These are phyloP conservation scores for Hibiscus trionum DNA, from an alignment of 345 rosid species.

Conservation along the genomic window DNA sequence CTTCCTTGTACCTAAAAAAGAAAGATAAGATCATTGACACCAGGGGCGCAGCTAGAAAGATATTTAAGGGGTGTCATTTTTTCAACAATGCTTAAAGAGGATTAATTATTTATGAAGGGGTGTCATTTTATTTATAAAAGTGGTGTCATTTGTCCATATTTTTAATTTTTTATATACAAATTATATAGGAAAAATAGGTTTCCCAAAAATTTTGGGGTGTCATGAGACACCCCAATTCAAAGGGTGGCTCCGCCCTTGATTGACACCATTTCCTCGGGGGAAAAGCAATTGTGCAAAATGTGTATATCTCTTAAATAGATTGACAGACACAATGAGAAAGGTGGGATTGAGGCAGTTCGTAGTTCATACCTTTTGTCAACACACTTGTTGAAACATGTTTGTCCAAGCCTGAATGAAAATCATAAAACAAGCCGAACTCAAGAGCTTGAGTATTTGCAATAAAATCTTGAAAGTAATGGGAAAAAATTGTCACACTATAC, in stretches of 20 bases:
- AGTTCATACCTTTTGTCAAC: conserved; percentile 76
- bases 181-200: too few species aligned
- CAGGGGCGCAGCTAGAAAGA: too few species aligned
- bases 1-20: conserved; percentile 72
- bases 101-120: too few species aligned
- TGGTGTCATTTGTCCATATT: too few species aligned
- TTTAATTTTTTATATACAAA: too few species aligned
- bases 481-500: not conserved
- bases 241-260: too few species aligned
- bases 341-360: not conserved
- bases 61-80: too few species aligned
- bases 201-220: too few species aligned
- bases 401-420: conserved; percentile 60
- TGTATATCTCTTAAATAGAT: not conserved
- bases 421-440: conserved; percentile 9
- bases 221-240: too few species aligned
- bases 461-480: not conserved
- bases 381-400: conserved; percentile 83
- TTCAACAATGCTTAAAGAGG: too few species aligned
- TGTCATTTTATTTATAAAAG: too few species aligned
- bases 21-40: not conserved
- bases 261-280: not conserved
- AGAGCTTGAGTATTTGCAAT: not conserved
- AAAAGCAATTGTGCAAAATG: not conserved
- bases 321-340: not conserved